Conservation (phyloP, 768 basidiomycete species). For the Amyloporia xantha region DNA sequence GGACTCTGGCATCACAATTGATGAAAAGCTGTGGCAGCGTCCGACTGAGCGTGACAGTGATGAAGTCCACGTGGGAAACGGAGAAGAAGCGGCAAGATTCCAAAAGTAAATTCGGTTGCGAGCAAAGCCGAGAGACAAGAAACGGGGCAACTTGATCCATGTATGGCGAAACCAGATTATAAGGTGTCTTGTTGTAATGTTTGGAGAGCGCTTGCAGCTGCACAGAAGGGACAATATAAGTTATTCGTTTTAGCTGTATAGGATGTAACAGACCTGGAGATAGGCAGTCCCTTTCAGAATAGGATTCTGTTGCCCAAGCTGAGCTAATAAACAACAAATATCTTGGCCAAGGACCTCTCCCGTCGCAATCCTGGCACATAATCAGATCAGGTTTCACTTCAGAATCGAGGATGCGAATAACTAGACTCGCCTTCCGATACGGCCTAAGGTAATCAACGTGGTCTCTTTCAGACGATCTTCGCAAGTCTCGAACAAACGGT, state of each 20-base stretch:
- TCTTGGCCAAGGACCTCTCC: constrained; percentile 50
- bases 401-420: neutral
- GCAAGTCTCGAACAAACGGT: constrained; percentile 39
- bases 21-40: constrained; percentile 70
- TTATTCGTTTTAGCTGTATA: too few relatives aligned
- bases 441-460: constrained; percentile 51
- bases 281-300: constrained; percentile 64
- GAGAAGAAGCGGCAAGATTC: constrained; percentile 69
- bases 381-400: too few relatives aligned
- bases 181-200: constrained; percentile 52
- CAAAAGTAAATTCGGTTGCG: constrained; percentile 49
- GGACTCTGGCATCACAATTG: constrained; percentile 45
- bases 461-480: constrained; percentile 56
- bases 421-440: constrained; percentile 38
- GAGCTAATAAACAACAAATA: constrained; percentile 55
- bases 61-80: constrained; percentile 49
- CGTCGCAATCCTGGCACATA: constrained; percentile 37
- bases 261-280: constrained; percentile 45
- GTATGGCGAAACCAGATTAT: constrained; percentile 64
- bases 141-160: constrained; percentile 61
- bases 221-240: too few relatives aligned
- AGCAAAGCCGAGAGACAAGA: constrained; percentile 50
- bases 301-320: constrained; percentile 61
- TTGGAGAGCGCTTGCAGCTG: constrained; percentile 58
- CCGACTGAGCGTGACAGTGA: constrained; percentile 53